Evolutionary conservation across 768 basidiomycete genomes (phyloP), one percentile per base, ranked within the genome.

Genomic region (Rhodotorula graminis): DNA sequence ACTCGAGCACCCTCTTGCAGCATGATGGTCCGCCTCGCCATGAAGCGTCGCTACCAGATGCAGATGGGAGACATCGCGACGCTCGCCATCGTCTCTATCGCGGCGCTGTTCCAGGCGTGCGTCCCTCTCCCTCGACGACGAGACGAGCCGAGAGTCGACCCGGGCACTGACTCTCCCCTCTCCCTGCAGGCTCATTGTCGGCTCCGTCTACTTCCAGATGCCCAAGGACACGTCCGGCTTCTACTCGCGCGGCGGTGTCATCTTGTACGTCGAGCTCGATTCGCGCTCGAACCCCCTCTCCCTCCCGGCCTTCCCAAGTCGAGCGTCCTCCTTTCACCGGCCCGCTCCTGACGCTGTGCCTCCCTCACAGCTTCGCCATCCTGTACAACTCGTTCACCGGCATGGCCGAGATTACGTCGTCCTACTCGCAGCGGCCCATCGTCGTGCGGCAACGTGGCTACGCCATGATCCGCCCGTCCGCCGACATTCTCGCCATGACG

Each of bases 231-330:
- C 90, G 0, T 80, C 83, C 23, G 86, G 86, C 19, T 88, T 85
- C 78, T 91, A 89, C 83, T 87, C 88, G n/a, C 86, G 90, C 29
- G 90, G 89, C 53, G 88, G 90, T 81, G 84, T 89, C 33, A 82
- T 92, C 29, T 91, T 89, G 85, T 90, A 8, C 23, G 50, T 91
- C 44, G 2, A 46, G 44, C 44, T 46, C 64, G 40, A 49, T 63
- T 27, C 42, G 37, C 19, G 59, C 59, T 42, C 37, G 37, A 25
- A 60, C n/a, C 33, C 2, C 10, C 11, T 37, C 14, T 42, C 6
- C 16, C 21, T 44, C 27, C 88, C 27, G 44, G 44, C 44, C 44
- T 46, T 46, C 44, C 44, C 44, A 46, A 46, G 18, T 46, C 11
- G 44, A 12, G 8, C 57, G 86, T 89, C 80, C 83, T 88, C 31